Base-by-base conservation (phyloP, 1,139 yeast species). In the Suhomyces yuchorum region DNA sequence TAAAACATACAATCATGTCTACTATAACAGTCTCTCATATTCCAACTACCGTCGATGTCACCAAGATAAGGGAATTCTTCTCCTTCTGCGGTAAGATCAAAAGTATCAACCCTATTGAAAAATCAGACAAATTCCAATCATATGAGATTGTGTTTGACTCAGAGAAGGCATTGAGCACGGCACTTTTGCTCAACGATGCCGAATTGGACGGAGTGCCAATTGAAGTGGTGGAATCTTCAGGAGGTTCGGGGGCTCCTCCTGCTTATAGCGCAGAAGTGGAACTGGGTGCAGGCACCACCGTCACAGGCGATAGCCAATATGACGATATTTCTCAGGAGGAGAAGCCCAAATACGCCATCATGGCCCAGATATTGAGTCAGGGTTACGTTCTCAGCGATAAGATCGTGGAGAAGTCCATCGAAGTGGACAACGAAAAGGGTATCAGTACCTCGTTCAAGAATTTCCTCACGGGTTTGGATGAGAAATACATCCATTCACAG, bases 1-100 rank as follows among this genome's bases (percentile, higher is more conserved):
- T 33, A 9, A 8, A 44, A 26, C 20, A 75, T n/a, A n/a, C n/a
- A n/a, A n/a, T n/a, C n/a, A n/a, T 68, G 75, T 63, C 78, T 15
- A 60, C 78, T 8, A 68, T 85, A 42, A 73, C 79, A 46, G 92
- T 85, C 20, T 77, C 84, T 19, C 78, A 84, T 53, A 75, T 88
- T 44, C 85, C 92, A 30, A 59, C 70, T 3, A 59, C 75, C 36
- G 79, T 85, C 40, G 63, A 84, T 15, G 72, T 78, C 47, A 75
- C 75, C 42, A 84, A 86, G 59, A 67, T 88, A 37, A 68, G 73
- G 44, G 88, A 85, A 52, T 88, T 87, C 69, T 87, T 87, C 66
- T 74, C 87, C 35, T 87, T 87, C 64, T 86, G 95, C 62, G 96
- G 96, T n/a, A 79, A 78, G 54, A 80, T 87, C 53, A 70, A 72